phyloP scores from a whole-genome alignment of 371 early-diverging fungal species.

The Rhizomucor pusillus region DNA sequence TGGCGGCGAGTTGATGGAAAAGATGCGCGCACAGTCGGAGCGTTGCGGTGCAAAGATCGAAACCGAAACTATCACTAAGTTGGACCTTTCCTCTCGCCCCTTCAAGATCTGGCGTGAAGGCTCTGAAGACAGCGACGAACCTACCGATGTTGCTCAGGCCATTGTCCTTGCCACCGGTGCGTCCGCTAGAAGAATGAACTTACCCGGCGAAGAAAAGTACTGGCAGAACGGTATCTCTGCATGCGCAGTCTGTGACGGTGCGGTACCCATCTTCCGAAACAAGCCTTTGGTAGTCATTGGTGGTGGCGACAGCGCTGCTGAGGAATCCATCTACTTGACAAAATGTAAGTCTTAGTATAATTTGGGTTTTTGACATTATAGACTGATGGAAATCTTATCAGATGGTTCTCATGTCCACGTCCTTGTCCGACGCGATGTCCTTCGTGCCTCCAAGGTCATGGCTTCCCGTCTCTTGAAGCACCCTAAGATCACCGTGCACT shows the following conservation, averaged over 20 bases:
- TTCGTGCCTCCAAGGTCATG: constrained; percentile 97
- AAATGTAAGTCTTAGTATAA: constrained; percentile 48
- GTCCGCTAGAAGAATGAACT: constrained; percentile 89
- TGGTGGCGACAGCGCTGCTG: constrained; percentile 99
- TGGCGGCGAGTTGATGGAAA: constrained; percentile 79
- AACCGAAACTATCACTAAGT: constrained; percentile 87
- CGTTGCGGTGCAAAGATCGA: constrained; percentile 81
- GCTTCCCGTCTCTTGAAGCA: constrained; percentile 77
- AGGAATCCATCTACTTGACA: constrained; percentile 96
- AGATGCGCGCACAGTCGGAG: constrained; percentile 77
- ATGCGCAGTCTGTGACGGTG: constrained; percentile 99
- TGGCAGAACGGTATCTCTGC: constrained; percentile 93
- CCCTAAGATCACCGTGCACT: constrained; percentile 89
- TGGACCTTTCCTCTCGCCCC: constrained; percentile 78
- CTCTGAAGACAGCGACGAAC: constrained; percentile 51
- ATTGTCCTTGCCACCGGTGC: constrained; percentile 98
- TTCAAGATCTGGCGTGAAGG: constrained; percentile 89
- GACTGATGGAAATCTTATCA: constrained; percentile 10
- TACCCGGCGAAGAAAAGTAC: constrained; percentile 51
- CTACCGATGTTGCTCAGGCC: constrained; percentile 73
- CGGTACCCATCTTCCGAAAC: constrained; percentile 93
- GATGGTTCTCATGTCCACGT: constrained; percentile 88
- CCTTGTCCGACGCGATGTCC: constrained; percentile 93
- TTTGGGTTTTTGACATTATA: background rate
- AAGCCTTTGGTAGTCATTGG: constrained; percentile 94